These are phyloP conservation scores for Monilinia polystroma DNA, from an alignment of 2,329 filamentous ascomycete species.

Conservation along the genomic window DNA sequence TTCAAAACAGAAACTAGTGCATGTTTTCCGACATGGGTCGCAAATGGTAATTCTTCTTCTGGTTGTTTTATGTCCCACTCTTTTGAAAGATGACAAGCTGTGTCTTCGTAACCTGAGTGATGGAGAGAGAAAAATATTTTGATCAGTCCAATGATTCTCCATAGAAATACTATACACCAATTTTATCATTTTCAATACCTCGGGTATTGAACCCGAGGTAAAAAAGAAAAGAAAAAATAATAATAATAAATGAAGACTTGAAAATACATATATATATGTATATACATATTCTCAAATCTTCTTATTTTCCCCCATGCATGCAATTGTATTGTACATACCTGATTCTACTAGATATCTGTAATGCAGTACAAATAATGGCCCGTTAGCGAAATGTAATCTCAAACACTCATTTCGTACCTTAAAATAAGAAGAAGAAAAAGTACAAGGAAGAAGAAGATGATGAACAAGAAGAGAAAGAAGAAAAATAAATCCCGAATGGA, in stretches of 20 bases:
- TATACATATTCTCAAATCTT: background rate
- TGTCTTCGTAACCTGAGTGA: conserved; percentile 62
- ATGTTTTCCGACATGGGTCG: conserved; percentile 63
- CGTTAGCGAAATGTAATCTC: conserved; percentile 36
- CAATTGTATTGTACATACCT: too few relatives aligned
- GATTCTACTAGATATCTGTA: conserved; percentile 28
- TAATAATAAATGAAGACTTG: background rate
- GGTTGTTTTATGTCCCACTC: conserved; percentile 65
- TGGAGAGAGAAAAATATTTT: conserved; percentile 20
- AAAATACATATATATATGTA: background rate
- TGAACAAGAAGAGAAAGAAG: background rate
- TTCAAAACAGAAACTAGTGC: conserved; percentile 63
- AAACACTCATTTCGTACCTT: conserved; percentile 30
- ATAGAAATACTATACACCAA: background rate
- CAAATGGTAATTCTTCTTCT: conserved; percentile 63
- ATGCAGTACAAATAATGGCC: conserved; percentile 28
- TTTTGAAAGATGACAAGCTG: conserved; percentile 65
- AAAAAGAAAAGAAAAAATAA: background rate
- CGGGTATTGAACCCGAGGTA: background rate
- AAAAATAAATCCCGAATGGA: conserved; percentile 23
- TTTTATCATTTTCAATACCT: too few relatives aligned
- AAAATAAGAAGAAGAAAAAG: conserved; percentile 19
- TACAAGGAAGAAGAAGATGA: conserved; percentile 21
- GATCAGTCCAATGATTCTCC: conserved; percentile 23
- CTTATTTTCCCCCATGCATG: too few relatives aligned